Conservation (phyloP, 106 monocot genomes). For the Chionographis japonica region DNA sequence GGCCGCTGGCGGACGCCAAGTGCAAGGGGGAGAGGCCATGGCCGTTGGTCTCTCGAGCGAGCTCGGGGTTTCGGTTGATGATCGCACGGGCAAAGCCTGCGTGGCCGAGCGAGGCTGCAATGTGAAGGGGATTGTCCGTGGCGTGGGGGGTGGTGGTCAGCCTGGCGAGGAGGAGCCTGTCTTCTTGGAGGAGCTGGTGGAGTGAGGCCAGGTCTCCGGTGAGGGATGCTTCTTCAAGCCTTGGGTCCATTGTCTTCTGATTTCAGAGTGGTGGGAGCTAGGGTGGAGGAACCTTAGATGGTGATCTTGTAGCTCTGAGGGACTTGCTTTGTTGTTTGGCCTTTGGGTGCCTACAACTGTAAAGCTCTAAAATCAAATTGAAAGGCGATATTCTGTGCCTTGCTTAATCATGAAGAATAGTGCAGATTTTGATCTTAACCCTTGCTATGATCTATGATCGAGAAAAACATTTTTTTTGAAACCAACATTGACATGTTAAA, state of each 20-base stretch:
- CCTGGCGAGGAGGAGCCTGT: constrained; percentile 18
- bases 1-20: constrained; percentile 22
- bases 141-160: neutral
- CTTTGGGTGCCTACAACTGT: no score
- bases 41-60: neutral
- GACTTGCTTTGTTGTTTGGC: no score
- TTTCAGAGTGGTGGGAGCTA: no score
- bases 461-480: no score
- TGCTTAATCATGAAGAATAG: no score
- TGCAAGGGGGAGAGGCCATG: constrained; percentile 17
- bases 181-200: constrained; percentile 13
- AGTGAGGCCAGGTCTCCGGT: constrained; percentile 14
- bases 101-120: constrained; percentile 23
- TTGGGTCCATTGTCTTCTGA: constrained; percentile 7
- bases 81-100: constrained; percentile 9
- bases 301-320: no score
- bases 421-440: no score
- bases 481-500: no score
- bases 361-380: no score
- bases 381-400: no score
- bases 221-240: constrained; percentile 18
- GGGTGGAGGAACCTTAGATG: no score
- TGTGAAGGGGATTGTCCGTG: constrained; percentile 23
- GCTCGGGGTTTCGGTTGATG: constrained; percentile 1
- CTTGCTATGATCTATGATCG: no score